Evolutionary conservation across 1,139 yeast genomes (phyloP).

Genomic region (Blastobotrys raffinosifermentans): DNA sequence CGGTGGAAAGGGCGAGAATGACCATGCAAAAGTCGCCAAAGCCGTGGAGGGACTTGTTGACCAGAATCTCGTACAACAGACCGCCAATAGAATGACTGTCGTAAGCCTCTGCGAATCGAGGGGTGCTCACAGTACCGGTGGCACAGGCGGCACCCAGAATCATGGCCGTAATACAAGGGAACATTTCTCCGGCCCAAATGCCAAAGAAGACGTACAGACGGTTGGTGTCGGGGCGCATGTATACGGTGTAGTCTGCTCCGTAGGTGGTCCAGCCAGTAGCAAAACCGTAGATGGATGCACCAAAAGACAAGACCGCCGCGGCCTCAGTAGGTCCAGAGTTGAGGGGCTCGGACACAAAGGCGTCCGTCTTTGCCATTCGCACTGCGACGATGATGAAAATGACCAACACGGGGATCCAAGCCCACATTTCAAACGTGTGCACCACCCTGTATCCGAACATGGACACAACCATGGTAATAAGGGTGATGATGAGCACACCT

Average conservation of each 20-base stretch:
- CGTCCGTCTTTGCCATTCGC: slow-evolving; percentile 60
- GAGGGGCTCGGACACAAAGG: slow-evolving; percentile 48
- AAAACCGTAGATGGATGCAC: slow-evolving; percentile 80
- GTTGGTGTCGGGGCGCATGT: slow-evolving; percentile 62
- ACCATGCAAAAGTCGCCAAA: slow-evolving; percentile 91
- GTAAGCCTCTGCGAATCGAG: slow-evolving; percentile 49
- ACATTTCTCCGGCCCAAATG: slow-evolving; percentile 55
- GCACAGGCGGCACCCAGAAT: slow-evolving; percentile 85
- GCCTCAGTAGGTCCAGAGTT: slow-evolving; percentile 47
- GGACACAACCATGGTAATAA: slow-evolving; percentile 68
- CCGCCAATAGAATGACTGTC: slow-evolving; percentile 66
- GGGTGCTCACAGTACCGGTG: slow-evolving; percentile 46
- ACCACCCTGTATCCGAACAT: slow-evolving; percentile 81
- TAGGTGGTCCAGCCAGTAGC: slow-evolving; percentile 95
- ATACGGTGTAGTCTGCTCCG: slow-evolving; percentile 88
- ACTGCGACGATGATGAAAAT: slow-evolving; percentile 74
- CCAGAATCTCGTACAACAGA: slow-evolving; percentile 68
- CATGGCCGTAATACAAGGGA: slow-evolving; percentile 69
- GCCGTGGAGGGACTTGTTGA: slow-evolving; percentile 72
- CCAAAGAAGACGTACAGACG: slow-evolving; percentile 55
- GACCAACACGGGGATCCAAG: slow-evolving; percentile 78
- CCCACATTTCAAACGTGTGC: slow-evolving; percentile 75
- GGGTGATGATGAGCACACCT: slow-evolving; percentile 68
- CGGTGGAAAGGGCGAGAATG: slow-evolving; percentile 70
- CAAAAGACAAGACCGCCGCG: slow-evolving; percentile 75